Evolutionary conservation across 2,329 filamentous ascomycete genomes (phyloP).

Genomic region (Beauveria caledonica): DNA sequence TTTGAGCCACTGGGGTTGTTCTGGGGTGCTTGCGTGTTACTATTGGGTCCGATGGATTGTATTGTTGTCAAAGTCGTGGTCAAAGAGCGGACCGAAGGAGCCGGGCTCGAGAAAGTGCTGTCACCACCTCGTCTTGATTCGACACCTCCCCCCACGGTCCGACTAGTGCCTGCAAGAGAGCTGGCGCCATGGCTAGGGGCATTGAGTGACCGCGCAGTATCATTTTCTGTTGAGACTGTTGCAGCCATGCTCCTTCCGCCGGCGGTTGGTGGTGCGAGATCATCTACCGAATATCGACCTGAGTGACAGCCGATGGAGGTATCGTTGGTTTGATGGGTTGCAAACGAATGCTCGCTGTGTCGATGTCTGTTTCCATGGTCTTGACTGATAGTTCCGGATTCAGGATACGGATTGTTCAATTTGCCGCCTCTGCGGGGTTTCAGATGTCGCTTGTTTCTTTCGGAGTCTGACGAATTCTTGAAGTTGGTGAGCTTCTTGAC

Average conservation of each 20-base stretch:
- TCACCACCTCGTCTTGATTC: constrained; percentile 62
- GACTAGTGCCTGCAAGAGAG: constrained; percentile 63
- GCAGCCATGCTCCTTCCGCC: constrained; percentile 68
- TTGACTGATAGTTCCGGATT: constrained; percentile 55
- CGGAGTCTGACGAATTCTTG: constrained; percentile 62
- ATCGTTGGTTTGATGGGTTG: constrained; percentile 47
- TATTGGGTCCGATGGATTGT: constrained; percentile 61
- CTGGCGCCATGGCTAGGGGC: constrained; percentile 65
- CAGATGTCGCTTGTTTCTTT: constrained; percentile 32
- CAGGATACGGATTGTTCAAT: constrained; percentile 87
- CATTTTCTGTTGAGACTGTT: constrained; percentile 76
- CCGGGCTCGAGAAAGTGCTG: constrained; percentile 75
- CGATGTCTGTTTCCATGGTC: constrained; percentile 16
- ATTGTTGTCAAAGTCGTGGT: constrained; percentile 82
- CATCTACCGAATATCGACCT: constrained; percentile 51
- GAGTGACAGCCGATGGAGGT: constrained; percentile 49
- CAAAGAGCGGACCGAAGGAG: constrained; percentile 70
- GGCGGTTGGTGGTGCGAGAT: constrained; percentile 46
- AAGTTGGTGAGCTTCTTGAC: constrained; percentile 89
- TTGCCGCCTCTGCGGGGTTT: constrained; percentile 49
- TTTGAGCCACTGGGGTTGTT: constrained; percentile 23
- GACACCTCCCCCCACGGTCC: constrained; percentile 57
- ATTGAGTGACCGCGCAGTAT: constrained; percentile 64
- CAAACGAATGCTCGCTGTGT: constrained; percentile 44
- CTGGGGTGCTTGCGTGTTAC: constrained; percentile 36